phyloP scores from a whole-genome alignment of 208 protist species.

The Leishmania guyanensis region DNA sequence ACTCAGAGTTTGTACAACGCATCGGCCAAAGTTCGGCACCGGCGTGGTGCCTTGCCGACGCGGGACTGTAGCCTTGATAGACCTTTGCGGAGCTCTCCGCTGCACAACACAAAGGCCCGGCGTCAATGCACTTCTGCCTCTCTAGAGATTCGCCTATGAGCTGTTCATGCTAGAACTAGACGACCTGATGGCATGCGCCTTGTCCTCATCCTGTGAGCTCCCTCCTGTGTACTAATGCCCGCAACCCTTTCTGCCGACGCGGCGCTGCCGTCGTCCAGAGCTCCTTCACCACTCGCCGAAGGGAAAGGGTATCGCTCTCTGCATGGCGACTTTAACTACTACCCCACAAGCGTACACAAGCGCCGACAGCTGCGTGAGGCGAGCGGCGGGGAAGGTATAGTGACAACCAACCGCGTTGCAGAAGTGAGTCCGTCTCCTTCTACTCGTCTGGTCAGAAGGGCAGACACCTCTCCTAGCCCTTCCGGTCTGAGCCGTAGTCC shows the following conservation, averaged over 20 bases:
- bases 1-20: neutral
- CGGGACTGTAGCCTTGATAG: neutral
- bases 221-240: neutral
- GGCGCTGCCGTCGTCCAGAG: neutral
- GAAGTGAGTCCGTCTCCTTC: neutral
- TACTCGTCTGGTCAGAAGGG: neutral
- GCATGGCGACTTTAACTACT: slow-evolving; percentile 45
- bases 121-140: neutral
- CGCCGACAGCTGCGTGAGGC: slow-evolving; percentile 1
- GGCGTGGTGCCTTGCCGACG: neutral
- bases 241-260: slow-evolving; percentile 1
- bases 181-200: neutral
- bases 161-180: neutral
- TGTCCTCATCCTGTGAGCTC: neutral
- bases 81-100: neutral
- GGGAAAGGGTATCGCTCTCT: slow-evolving; percentile 28
- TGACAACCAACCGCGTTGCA: neutral
- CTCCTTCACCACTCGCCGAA: neutral
- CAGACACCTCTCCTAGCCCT: slow-evolving; percentile 15
- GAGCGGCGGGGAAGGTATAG: neutral
- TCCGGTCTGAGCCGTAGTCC: slow-evolving; percentile 23
- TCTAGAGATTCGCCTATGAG: neutral
- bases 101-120: neutral
- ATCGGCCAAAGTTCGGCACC: neutral
- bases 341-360: slow-evolving; percentile 52